Evolutionary conservation across 495 filamentous ascomycete genomes (phyloP), one percentile per base, ranked within the genome.

Genomic region (Annulohypoxylon moriforme): DNA sequence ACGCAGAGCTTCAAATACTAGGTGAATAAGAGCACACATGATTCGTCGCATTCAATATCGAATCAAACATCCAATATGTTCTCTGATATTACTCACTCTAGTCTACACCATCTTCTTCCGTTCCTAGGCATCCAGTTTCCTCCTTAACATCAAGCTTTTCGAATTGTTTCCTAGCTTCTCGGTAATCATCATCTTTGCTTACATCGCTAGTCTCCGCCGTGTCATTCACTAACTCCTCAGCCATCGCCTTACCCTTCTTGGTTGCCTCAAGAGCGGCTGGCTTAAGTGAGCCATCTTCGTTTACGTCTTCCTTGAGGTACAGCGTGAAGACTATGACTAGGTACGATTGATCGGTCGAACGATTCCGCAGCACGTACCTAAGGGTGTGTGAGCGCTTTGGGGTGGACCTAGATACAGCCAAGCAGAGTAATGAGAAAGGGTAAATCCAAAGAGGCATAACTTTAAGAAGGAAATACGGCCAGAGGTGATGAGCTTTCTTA

Each of bases 281-380:
- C 73, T 86, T 86, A 24, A 88, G 65, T 5, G 79, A 80, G n/a
- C 87, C 84, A 31, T 89, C 84, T 66, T 87, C 85, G 57, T 90
- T 85, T 22, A 89, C 79, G 44, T 89, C 81, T 60, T 91, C 89
- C 47, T 84, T 87, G 4, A 86, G 82, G 62, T 94, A 83, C 1
- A 97, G 83, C 27, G 89, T 90, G 77, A 98, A 94, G 16, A 92
- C 75, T 14, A 99, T 84, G 24, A 94, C 93, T 22, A 97, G 85
- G 73, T 96, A 92, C 20, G 91, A 85, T 20, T 90, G 85, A 22
- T 85, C 86, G 5, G 91, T 94, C 4, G 80, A 80, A 34, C 85
- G 85, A 76, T 97, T 91, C 73, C 92, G 94, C 68, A 98, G 85
- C 36, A 94, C 90, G 83, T 97, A 98, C 82, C 94, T 93, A 79